A percentile compares a stretch with the other conserved stretches of the same genome.
Evolutionary conservation across 2,329 filamentous ascomycete species (phyloP).

Genomic region (Fusarium udum): DNA sequence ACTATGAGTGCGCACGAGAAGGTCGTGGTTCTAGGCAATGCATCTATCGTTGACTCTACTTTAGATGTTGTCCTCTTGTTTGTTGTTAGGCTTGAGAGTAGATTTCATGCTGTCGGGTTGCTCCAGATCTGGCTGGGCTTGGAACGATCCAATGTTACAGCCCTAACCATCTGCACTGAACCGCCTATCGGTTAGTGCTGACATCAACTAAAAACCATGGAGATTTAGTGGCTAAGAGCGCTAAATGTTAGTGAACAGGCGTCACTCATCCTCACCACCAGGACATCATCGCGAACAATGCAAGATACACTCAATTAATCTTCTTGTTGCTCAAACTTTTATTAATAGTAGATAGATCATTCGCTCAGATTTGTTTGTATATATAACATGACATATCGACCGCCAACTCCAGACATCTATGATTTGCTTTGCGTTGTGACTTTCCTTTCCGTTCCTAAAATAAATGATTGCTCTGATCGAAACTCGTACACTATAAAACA

Average conservation of each 20-base stretch:
- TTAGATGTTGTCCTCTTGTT: not conserved
- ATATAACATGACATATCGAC: not conserved
- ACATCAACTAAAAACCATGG: accelerated
- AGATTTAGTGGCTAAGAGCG: not conserved
- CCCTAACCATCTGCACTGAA: not conserved
- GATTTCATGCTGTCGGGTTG: not conserved
- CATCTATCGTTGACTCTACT: not conserved
- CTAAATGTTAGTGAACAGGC: not conserved
- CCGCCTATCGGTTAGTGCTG: not conserved
- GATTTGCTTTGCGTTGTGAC: not conserved
- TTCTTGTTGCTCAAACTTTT: not conserved
- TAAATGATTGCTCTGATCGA: constrained; percentile 27
- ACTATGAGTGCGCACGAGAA: not conserved
- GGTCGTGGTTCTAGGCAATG: not conserved
- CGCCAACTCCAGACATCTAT: constrained; percentile 23
- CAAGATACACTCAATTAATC: not conserved
- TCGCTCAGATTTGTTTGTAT: constrained; percentile 2
- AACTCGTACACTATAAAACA: constrained; percentile 12
- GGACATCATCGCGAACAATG: not conserved
- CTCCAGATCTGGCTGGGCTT: too few relatives aligned
- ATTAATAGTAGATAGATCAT: constrained; percentile 2
- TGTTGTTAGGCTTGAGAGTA: not conserved
- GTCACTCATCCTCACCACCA: not conserved
- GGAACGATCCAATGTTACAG: too few relatives aligned
- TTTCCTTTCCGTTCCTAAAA: not conserved